Evolutionary conservation across 2,329 filamentous ascomycete species (phyloP), one percentile per base, ranked within the genome.

Genomic region (Herpotrichia juniperi): DNA sequence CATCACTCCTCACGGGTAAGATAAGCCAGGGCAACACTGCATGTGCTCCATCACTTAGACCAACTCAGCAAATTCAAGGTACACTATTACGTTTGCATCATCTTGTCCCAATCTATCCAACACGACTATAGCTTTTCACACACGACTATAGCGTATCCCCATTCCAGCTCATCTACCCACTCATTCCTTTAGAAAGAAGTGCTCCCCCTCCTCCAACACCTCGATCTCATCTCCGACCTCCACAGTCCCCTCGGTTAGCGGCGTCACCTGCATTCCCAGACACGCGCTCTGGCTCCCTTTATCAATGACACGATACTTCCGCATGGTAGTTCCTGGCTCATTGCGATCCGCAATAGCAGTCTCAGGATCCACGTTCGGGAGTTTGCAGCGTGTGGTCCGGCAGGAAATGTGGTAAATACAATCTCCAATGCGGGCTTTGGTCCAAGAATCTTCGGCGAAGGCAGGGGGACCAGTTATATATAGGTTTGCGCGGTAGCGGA

Each of bases 381-480:
- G 70, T 61, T 86, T 88, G 74, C 88, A 91, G 48, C 88, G 81
- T 0, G 86, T 84, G 1, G 87, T 89, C 25, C 87, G 83, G 62
- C 86, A 87, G 0, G 85, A 78, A 10, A 83, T 74, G 53, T 85
- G 78, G 50, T 81, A 83, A 12, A 77, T 76, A 2, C 56, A 32
- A 0, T 77, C 77, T 7, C 77, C 80, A 59, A 88, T 79, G 19
- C 76, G 74, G 3, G 90, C 79, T 24, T 75, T 78, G 55, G 83
- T 86, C 89, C 89, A 92, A 8, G 76, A 77, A 47, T 92, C 88
- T 69, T 93, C 89, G 16, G 84, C 82, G 62, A 88, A 91, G 4
- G 86, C 78, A 1, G 81, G 76, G 0, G 81, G 79, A 3, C 87
- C 87, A 4, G 85, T 83, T 44, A 90, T 74, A 59, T 90, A 86